Evolutionary conservation across 2,329 filamentous ascomycete species (phyloP), one percentile per base, ranked within the genome.

Genomic region (Lachnellula occidentalis): DNA sequence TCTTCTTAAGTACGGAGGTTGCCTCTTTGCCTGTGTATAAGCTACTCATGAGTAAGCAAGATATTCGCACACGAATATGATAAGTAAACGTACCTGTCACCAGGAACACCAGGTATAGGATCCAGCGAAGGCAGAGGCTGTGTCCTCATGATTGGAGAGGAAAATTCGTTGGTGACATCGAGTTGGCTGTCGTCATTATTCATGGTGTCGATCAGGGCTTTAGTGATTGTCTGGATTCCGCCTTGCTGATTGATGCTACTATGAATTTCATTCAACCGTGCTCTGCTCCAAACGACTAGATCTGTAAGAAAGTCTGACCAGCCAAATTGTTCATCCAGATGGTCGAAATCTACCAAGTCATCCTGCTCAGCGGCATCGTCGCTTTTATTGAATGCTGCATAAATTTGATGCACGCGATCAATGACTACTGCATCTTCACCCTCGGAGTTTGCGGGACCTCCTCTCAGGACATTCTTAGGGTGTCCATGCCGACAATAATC

Each of bases 231-330:
- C 11, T 63, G 63, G 12, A 75, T 60, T n/a, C 76, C 75, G 2
- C 76, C 77, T 55, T 74, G 70, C 2, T 61, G 48, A 9, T 67
- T 61, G 17, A 83, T 69, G 1, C 70, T 66, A 2, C 62, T 50
- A 19, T 72, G 65, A 42, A 84, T 72, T 55, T 82, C 76, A 5
- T 66, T 61, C 34, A 70, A 68, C 19, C 77, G 72, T 7, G 63
- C 59, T 53, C 73, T 71, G 19, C 74, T 69, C 77, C 80, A 83
- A 17, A 70, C 61, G 1, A 76, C 67, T 5, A 76, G 64, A 8
- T 71, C 66, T 1, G 74, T 58, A 5, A 78, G 64, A 50, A 82
- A 79, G 2, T 67, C 61, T 0, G 70, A 61, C 79, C 80, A 84
- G 3, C 74, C 71, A 62, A 76, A 85, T 1, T 63, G 58, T 2